Base-by-base conservation (phyloP, 352 stramenopile genomes). In the Phytophthora melonis region DNA sequence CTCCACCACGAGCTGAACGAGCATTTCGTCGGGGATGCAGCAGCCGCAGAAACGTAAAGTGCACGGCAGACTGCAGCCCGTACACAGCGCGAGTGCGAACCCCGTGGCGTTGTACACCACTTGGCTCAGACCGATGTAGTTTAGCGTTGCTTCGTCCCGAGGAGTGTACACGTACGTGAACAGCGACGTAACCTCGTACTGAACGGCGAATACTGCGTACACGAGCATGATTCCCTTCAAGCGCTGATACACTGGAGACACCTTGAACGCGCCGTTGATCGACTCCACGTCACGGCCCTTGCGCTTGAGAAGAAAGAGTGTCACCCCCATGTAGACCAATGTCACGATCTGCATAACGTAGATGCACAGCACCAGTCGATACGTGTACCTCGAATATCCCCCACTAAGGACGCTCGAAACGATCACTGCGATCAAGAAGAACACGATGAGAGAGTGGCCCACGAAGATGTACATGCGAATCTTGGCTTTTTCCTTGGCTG, bases 201-300 rank as follows among this genome's bases (percentile, higher is more conserved):
- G 86, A 25, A 84, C 47, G 34, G 82, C 72, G 56, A 88, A 91
- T 0, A 91, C 34, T 18, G 72, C 67, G 62, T 85, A 83, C 0
- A 72, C 72, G 14, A 80, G 78, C 81, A 91, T 81, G 60, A 93
- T 90, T 41, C 81, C 68, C 64, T 88, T 84, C 16, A 93, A 69
- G 1, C 86, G 74, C 55, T 78, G 45, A 54, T 91, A 93, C 2
- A 93, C 72, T 2, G 86, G 83, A 21, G 86, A 90, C 14, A 76
- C 71, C 41, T 88, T 63, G 16, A 91, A 88, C 0, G 74, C 53
- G 53, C 84, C 81, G 47, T 91, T 82, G 39, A 90, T 77, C 0
- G 73, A 80, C 69, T 93, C 82, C 9, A 86, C 78, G 55, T 93
- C 75, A 34, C 78, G 81, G 2, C 86, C 86, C 7, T 79, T 78